A percentile compares a stretch with the other conserved stretches of the same genome.
Conservation (phyloP, 257 asterid species). For the Oldenlandia corymbosa region DNA sequence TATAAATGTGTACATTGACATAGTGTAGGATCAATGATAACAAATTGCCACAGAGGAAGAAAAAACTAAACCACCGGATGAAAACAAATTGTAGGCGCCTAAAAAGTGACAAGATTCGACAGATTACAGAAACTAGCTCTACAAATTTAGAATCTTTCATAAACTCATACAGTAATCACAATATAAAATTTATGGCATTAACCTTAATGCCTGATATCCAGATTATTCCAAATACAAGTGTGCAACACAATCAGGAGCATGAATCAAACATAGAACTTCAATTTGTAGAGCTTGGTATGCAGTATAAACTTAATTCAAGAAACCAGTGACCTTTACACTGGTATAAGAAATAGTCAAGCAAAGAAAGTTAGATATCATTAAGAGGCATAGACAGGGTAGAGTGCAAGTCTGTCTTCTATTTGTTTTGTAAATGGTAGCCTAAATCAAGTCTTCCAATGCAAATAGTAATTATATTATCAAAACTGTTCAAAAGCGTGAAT, state of each 20-base stretch:
- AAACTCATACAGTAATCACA: neutral
- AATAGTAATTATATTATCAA: no score
- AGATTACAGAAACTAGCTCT: neutral
- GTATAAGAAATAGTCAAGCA: neutral
- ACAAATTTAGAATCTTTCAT: neutral
- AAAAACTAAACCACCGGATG: neutral
- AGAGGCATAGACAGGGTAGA: neutral
- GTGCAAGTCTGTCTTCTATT: no score
- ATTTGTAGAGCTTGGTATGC: neutral
- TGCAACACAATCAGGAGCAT: neutral
- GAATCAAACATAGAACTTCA: neutral
- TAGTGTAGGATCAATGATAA: neutral
- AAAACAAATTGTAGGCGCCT: neutral
- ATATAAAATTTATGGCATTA: neutral
- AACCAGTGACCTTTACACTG: neutral
- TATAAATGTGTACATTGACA: no score
- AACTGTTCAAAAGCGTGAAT: no score
- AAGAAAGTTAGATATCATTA: neutral
- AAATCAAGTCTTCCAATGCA: no score
- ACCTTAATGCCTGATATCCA: neutral
- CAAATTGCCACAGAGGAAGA: neutral
- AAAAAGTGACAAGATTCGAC: neutral
- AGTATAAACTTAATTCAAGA: neutral
- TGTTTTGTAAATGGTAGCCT: no score
- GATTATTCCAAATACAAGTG: neutral